These are phyloP conservation scores for Discostella stelligera DNA, from an alignment of 352 stramenopile species.

Conservation along the genomic window DNA sequence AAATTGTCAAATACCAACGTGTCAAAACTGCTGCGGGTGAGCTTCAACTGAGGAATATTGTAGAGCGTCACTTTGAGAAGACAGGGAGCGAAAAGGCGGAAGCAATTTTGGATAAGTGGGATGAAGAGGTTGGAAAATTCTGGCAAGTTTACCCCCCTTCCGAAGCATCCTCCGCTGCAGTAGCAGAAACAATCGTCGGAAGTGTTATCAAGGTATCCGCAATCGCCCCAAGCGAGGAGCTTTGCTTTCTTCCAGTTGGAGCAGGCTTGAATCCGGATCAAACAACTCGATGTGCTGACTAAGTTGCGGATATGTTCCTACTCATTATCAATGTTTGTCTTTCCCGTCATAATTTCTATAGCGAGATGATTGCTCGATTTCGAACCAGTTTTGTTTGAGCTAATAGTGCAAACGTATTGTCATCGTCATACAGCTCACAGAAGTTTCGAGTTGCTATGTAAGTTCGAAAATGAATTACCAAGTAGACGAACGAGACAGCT, in stretches of 20 bases:
- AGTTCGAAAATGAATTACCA: no score
- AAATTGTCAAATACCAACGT: slow-evolving; percentile 89
- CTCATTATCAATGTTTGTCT: background rate
- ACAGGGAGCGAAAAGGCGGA: slow-evolving; percentile 87
- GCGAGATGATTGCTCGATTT: no score
- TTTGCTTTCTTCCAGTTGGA: slow-evolving; percentile 80
- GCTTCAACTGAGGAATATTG: slow-evolving; percentile 85
- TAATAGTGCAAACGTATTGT: no score
- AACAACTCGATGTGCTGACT: slow-evolving; percentile 77
- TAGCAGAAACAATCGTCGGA: slow-evolving; percentile 47
- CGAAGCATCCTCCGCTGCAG: slow-evolving; percentile 57
- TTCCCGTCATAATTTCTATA: background rate
- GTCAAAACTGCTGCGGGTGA: slow-evolving; percentile 83
- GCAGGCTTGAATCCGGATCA: slow-evolving; percentile 65
- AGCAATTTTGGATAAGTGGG: slow-evolving; percentile 88
- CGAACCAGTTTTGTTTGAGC: no score
- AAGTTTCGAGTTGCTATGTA: no score
- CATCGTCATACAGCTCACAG: no score
- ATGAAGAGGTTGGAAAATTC: slow-evolving; percentile 83
- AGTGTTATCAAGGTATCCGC: slow-evolving; percentile 67
- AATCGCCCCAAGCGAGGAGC: slow-evolving; percentile 68
- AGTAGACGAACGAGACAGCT: no score
- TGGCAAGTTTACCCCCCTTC: slow-evolving; percentile 83
- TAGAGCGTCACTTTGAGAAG: slow-evolving; percentile 88
- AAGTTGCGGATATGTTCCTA: slow-evolving; percentile 18